Evolutionary conservation across 1,284 basidiomycete species (phyloP).

Genomic region (Fomitopsis palustris): DNA sequence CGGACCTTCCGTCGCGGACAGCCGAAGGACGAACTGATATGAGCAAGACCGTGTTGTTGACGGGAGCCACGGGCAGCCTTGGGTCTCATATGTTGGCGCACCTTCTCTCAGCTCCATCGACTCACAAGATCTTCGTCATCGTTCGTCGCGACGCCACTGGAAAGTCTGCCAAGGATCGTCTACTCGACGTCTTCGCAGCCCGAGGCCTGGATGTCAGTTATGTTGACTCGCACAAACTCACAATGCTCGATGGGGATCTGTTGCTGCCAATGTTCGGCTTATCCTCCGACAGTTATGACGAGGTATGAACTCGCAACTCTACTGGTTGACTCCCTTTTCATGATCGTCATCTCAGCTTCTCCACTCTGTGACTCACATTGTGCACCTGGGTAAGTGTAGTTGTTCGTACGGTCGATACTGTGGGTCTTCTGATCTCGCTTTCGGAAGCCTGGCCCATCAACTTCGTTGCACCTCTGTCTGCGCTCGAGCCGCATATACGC

Average conservation of each 20-base stretch:
- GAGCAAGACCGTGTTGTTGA: too few relatives aligned
- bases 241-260: constrained; percentile 32
- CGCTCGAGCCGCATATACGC: constrained; percentile 28
- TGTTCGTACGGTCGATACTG: background rate
- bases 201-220: constrained; percentile 17
- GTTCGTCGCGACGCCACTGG: too few relatives aligned
- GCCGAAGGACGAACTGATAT: too few relatives aligned
- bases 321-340: too few relatives aligned
- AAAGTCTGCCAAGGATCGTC: constrained; percentile 1
- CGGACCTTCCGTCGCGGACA: background rate
- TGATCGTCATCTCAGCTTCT: constrained; percentile 12
- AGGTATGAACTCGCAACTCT: constrained; percentile 16
- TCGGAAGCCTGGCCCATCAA: constrained; percentile 39
- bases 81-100: too few relatives aligned
- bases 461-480: constrained; percentile 24
- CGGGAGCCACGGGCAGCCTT: too few relatives aligned
- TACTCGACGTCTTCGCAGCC: constrained; percentile 5
- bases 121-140: too few relatives aligned
- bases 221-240: constrained; percentile 27
- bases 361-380: constrained; percentile 24
- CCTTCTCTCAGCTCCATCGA: too few relatives aligned
- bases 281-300: constrained; percentile 19
- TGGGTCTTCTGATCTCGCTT: background rate
- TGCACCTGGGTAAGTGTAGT: constrained; percentile 24
- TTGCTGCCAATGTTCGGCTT: constrained; percentile 28